Conservation (phyloP, 164 flowering plant genomes). For the Paratinospora sagittata region DNA sequence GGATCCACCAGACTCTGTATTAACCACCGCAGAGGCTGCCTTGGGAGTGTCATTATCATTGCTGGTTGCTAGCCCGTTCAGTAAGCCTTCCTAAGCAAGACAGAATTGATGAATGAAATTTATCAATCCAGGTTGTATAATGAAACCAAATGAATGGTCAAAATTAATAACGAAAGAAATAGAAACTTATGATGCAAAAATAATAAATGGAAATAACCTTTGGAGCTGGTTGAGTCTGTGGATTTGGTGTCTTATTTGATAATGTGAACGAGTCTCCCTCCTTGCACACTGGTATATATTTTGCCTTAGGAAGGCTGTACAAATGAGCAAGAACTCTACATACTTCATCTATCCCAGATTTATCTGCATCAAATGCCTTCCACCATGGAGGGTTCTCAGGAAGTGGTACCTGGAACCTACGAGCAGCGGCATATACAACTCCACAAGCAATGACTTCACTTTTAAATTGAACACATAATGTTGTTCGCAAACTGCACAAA, state of each 20-base stretch:
- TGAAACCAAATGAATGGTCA: not conserved
- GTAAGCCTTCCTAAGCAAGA: slow-evolving; percentile 38
- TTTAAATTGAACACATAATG: slow-evolving; percentile 85
- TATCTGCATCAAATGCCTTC: slow-evolving; percentile 93
- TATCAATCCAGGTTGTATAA: not conserved
- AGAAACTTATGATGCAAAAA: not conserved
- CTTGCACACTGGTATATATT: slow-evolving; percentile 73
- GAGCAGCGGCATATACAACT: slow-evolving; percentile 96
- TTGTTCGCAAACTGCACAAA: slow-evolving; percentile 70
- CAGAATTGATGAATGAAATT: slow-evolving; percentile 6
- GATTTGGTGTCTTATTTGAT: slow-evolving; percentile 46
- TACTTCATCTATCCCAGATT: slow-evolving; percentile 85
- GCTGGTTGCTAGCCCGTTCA: slow-evolving; percentile 28
- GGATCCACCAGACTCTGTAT: slow-evolving; percentile 38
- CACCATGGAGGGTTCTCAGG: slow-evolving; percentile 99
- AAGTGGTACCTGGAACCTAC: slow-evolving; percentile 77
- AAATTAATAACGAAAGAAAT: not conserved
- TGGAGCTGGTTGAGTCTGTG: slow-evolving; percentile 39
- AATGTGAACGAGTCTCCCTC: slow-evolving; percentile 59
- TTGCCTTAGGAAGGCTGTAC: slow-evolving; percentile 82
- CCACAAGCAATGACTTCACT: slow-evolving; percentile 99
- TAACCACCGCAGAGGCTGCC: slow-evolving; percentile 18
- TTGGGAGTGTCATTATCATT: slow-evolving; percentile 27
- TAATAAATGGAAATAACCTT: slow-evolving; percentile 35
- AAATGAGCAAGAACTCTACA: slow-evolving; percentile 82